Base-by-base conservation (phyloP, 2,329 filamentous ascomycete genomes). In the Trichoderma sp. region DNA sequence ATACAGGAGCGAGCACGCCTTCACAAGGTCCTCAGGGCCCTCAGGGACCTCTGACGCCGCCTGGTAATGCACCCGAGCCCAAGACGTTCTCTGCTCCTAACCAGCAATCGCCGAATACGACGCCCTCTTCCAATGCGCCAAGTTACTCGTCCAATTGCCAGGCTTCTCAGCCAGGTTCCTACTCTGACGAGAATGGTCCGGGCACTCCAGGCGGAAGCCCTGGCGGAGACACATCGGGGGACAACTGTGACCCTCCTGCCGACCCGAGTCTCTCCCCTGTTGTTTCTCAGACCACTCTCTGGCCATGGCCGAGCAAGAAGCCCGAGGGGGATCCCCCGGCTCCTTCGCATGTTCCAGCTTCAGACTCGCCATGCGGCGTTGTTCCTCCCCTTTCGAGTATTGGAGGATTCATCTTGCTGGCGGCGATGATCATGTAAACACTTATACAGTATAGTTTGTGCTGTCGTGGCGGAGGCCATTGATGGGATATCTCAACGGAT, bases 301-400 rank as follows among this genome's bases (percentile, higher is more conserved):
- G 69, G 66, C 65, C 71, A 45, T 66, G 66, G 59, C 66, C 73
- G 26, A 71, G 68, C 34, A 55, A 65, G 10, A 66, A 65, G 5
- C 65, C 70, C 2, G 66, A 69, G 10, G 69, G 69, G 7, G 64
- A 67, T 10, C 69, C 71, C 7, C 68, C 69, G 17, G 62, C 69
- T 10, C 74, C 74, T 21, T 74, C 69, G 7, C 70, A 67, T 26
- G 71, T 77, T 2, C 67, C 67, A 6, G 67, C 70, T 5, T 76
- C 76, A 3, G 70, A 70, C 51, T 74, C 73, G 2, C 69, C 60
- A 0, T 69, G 65, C 17, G 68, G 69, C 21, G 67, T 67, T 3
- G 50, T 72, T 17, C 67, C 71, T 6, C 64, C 70, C 3, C 54
- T 76, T 10, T 54, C 65, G 7, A 68, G 61, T 2, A 66, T 76